phyloP scores from a whole-genome alignment of 2,329 filamentous ascomycete genomes.

The Aspergillus pseudonomiae region DNA sequence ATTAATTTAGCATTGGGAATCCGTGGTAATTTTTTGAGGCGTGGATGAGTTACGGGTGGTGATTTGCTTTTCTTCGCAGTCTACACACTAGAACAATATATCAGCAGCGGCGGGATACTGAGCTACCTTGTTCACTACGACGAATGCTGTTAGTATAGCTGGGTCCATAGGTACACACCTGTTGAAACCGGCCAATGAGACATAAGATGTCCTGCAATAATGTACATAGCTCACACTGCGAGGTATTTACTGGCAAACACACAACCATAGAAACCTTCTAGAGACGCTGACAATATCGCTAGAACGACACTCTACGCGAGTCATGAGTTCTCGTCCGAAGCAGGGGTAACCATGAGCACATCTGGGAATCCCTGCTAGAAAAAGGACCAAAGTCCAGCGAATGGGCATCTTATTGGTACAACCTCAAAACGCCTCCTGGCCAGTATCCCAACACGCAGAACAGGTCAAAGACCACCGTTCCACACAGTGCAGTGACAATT shows the following conservation, averaged over 20 bases:
- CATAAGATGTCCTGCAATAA: neutral
- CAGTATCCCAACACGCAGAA: neutral
- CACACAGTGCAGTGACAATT: neutral
- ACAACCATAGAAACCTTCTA: neutral
- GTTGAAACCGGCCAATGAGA: neutral
- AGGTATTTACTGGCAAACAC: neutral
- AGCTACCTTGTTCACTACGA: neutral
- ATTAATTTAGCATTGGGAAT: neutral
- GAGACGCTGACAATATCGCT: neutral
- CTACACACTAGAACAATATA: neutral
- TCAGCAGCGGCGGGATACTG: neutral
- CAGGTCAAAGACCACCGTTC: neutral
- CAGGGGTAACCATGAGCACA: neutral
- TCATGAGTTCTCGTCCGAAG: neutral
- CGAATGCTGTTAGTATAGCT: accelerated
- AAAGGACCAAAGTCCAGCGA: neutral
- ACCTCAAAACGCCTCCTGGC: neutral
- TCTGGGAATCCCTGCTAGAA: neutral
- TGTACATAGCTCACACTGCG: neutral
- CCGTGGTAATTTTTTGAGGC: neutral
- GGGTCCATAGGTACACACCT: neutral
- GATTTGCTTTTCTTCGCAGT: neutral
- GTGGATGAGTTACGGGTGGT: neutral
- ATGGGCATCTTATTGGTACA: neutral
- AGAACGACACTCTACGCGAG: neutral